Conservation (phyloP, 345 rosid genomes). For the Gossypium arboreum region DNA sequence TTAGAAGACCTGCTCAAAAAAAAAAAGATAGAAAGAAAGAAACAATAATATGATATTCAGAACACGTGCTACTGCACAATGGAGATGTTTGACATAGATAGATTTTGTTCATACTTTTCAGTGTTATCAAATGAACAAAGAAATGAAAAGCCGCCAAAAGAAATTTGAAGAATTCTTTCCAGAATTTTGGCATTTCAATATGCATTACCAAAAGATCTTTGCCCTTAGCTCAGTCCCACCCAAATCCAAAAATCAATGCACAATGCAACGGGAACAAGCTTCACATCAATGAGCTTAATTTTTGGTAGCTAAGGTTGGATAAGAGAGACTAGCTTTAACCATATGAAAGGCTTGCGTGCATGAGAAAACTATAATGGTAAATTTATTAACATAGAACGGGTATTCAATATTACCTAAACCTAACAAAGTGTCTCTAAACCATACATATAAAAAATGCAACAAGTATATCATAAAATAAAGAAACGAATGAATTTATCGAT, state of each 20-base stretch:
- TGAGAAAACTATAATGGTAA: background rate
- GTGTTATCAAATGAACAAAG: background rate
- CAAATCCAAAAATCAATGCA: background rate
- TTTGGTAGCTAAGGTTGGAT: background rate
- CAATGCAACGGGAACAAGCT: background rate
- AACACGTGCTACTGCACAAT: background rate
- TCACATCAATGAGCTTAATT: background rate
- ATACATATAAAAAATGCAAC: background rate
- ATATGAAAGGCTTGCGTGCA: background rate
- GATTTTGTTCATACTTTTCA: background rate
- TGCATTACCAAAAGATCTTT: background rate
- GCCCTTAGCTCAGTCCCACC: background rate
- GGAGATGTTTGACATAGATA: background rate
- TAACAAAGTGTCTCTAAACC: background rate
- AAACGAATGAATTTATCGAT: background rate
- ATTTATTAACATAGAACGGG: background rate
- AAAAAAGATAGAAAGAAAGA: background rate
- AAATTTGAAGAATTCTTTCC: background rate
- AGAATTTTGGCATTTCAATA: background rate
- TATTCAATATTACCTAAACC: background rate
- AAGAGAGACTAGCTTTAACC: background rate
- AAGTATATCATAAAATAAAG: background rate
- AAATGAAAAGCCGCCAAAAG: slow-evolving; percentile 5
- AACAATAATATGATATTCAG: background rate
- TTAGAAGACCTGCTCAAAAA: slow-evolving; percentile 27